Evolutionary conservation across 768 basidiomycete species (phyloP), one percentile per base, ranked within the genome.

Genomic region (Punctularia strigosozonata): DNA sequence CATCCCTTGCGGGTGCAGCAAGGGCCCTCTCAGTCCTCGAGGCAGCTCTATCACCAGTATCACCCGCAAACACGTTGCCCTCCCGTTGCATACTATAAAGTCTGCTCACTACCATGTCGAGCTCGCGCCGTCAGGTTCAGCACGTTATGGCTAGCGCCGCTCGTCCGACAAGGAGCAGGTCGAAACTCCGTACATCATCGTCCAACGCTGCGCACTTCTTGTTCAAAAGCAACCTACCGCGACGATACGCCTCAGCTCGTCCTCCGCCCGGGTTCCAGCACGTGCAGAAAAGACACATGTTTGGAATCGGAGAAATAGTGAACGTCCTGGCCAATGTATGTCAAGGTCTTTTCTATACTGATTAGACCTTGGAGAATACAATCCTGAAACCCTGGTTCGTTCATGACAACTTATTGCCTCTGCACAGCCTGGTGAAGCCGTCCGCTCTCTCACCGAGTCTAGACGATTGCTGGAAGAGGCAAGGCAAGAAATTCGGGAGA

Each of bases 401-500:
- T 19, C 18, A 8, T 8, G 8, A 19, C 12, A 19, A 8, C 18
- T 19, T 34, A 10, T 10, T 33, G 32, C 41, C 38, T 32, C 37
- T 22, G 44, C 36, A 18, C 52, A 88, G 84, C 86, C 86, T 2
- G 75, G 75, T 43, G 77, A 84, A 46, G 83, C 84, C 2, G 70
- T 87, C 2, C 76, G 83, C 20, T 84, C 80, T 6, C 68, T 90
- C 26, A 77, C 80, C 2, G 87, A 90, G 53, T 83, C 84, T 3
- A 77, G 68, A 44, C 72, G 69, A 37, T 66, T 84, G 37, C 63
- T 89, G 2, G 84, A 87, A 14, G 85, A 90, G 49, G 80, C 84
- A 30, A 71, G 80, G 15, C 68, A 71, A 21, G 87, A 89, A 52
- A 73, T 89, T 25, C 65, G 61, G 15, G 85, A 87, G 49, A 73